phyloP scores from a whole-genome alignment of 1,284 basidiomycete species.

The Neonothopanus nambi region DNA sequence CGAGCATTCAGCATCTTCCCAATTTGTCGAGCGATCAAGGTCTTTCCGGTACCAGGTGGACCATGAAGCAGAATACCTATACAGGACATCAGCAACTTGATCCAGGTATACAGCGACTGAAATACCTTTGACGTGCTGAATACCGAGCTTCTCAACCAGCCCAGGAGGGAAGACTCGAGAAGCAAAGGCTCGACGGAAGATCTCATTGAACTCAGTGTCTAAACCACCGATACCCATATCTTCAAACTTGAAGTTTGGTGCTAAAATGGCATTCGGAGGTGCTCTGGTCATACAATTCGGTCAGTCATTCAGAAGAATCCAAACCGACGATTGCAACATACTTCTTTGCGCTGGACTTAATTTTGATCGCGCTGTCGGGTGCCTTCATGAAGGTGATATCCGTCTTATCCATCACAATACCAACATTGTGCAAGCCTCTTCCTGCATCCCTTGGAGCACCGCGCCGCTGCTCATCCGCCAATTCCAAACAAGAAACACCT shows the following conservation, averaged over 20 bases:
- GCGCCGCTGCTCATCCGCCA: conserved; percentile 59
- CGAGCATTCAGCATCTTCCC: conserved; percentile 99
- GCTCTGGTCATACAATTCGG: conserved; percentile 48
- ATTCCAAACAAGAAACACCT: conserved; percentile 65
- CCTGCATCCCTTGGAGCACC: conserved; percentile 28
- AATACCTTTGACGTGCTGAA: conserved; percentile 96
- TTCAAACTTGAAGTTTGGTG: conserved; percentile 99
- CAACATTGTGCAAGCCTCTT: conserved; percentile 44
- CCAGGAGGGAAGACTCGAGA: conserved; percentile 97
- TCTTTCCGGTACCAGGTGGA: conserved; percentile 98
- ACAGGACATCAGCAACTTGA: not conserved
- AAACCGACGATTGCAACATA: conserved; percentile 43
- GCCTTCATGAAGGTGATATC: conserved; percentile 90
- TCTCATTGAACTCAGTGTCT: conserved; percentile 93
- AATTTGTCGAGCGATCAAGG: conserved; percentile 97
- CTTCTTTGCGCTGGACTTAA: conserved; percentile 93
- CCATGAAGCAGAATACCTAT: conserved; percentile 92
- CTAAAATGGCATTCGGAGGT: conserved; percentile 92
- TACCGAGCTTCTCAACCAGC: conserved; percentile 96
- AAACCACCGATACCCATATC: conserved; percentile 99
- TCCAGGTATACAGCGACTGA: too few relatives aligned
- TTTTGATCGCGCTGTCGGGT: conserved; percentile 77
- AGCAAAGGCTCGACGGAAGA: conserved; percentile 98
- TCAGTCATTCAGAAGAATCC: not conserved
- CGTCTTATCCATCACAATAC: conserved; percentile 89